Evolutionary conservation across 169 alveolate species (phyloP).

Genomic region (Besnoitia besnoiti): DNA sequence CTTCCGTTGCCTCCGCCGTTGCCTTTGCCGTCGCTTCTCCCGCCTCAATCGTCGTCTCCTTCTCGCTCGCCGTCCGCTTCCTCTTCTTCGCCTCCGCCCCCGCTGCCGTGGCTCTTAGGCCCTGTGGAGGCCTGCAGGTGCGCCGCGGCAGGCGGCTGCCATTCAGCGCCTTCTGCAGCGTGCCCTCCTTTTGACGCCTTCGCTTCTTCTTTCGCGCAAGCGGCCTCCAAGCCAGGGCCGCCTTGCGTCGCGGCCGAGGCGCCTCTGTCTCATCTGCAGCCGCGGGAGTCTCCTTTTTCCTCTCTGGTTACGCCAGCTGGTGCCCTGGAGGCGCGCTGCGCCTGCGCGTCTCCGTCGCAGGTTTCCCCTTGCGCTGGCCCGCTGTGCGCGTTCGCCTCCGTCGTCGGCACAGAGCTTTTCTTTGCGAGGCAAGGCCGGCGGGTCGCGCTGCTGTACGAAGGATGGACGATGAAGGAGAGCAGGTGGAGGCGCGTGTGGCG

Average conservation of each 20-base stretch:
- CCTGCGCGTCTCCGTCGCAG: neutral
- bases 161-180: too few relatives aligned
- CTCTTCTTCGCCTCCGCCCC: neutral
- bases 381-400: neutral
- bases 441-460: slow-evolving; percentile 34
- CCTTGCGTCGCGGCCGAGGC: neutral
- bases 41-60: neutral
- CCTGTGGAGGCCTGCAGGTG: too few relatives aligned
- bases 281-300: neutral
- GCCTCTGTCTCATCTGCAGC: neutral
- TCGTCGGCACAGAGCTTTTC: neutral
- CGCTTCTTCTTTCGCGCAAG: neutral
- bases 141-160: too few relatives aligned
- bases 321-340: neutral
- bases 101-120: neutral
- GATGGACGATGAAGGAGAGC: slow-evolving; percentile 35
- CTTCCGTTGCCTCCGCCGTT: neutral
- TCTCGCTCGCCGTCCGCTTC: neutral
- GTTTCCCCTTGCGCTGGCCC: neutral
- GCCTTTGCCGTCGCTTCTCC: neutral
- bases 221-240: neutral
- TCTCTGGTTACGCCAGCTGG: neutral
- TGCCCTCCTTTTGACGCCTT: too few relatives aligned
- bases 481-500: slow-evolving; percentile 26
- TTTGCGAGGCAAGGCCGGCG: neutral